Percentiles rank a stretch among this genome's conserved stretches.
phyloP scores from a whole-genome alignment of 1,139 yeast species.

The Citeromyces hawaiiensis region DNA sequence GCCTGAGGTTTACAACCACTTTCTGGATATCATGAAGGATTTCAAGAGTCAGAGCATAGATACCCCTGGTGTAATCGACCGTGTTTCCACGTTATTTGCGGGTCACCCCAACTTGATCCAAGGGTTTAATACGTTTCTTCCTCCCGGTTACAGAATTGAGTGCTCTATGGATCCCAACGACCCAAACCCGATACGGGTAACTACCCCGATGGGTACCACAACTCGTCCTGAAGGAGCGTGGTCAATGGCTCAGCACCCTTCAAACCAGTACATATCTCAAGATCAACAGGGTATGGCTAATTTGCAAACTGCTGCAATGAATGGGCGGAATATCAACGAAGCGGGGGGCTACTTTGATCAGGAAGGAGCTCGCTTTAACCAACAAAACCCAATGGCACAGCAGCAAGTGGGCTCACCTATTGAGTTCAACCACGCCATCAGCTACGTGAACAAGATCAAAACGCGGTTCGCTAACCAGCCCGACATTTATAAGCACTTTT shows the following conservation, averaged over 20 bases:
- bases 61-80: conserved; percentile 95
- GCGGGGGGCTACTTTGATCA: conserved; percentile 3
- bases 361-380: conserved; percentile 5
- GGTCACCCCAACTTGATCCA: conserved; percentile 92
- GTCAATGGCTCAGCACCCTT: conserved; percentile 3
- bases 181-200: conserved; percentile 85
- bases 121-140: conserved; percentile 93
- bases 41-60: conserved; percentile 93
- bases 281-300: conserved; percentile 9
- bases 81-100: conserved; percentile 80
- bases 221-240: conserved; percentile 14
- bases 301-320: conserved; percentile 1
- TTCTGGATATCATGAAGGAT: conserved; percentile 95
- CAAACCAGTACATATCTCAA: conserved; percentile 6
- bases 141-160: conserved; percentile 92
- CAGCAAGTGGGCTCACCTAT: conserved; percentile 55
- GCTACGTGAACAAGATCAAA: conserved; percentile 90
- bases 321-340: conserved; percentile 4
- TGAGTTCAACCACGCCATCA: conserved; percentile 93
- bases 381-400: conserved; percentile 15
- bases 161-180: conserved; percentile 85
- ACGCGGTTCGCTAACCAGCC: conserved; percentile 91
- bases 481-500: conserved; percentile 84
- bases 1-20: conserved; percentile 93
- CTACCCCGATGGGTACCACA: conserved; percentile 90